Base-by-base conservation (phyloP, 176 grass and related monocot genomes). In the Stipa capillata region DNA sequence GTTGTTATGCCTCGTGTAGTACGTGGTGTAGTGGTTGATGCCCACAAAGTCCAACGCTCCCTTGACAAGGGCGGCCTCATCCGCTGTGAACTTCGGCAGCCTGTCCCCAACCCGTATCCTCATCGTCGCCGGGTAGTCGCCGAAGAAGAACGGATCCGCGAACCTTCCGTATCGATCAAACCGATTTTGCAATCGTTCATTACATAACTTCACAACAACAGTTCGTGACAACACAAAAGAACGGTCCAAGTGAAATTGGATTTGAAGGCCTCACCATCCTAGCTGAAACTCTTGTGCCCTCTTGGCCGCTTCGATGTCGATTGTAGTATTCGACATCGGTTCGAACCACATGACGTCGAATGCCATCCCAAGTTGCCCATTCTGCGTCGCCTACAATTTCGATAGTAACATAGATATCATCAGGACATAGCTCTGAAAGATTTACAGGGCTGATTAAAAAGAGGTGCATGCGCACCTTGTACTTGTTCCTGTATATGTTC, bases 1-100 rank as follows among this genome's bases (percentile, higher is more conserved):
- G 21, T 69, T 45, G 68, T 89, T 98, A 34, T 94, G 71, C 73
- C 66, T 83, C 31, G 92, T 84, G 58, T 92, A 98, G 54, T 84
- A 98, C 20, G 95, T 98, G 24, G 95, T 98, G 78, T 98, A 98
- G 74, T 98, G 92, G 81, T 98, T 98, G 87, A 98, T 85, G n/a
- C 95, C 95, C 65, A 98, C 85, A 25, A 94, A 98, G 83, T 98
- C 95, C 67, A 98, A 70, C 13, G 92, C 85, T 2, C 95, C 92
- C 85, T 92, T 92, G 32, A 94, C 83, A n/a, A 94, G 42, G 27
- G 79, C 80, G 48, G 92, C 57, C 74, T 98, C 95, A n/a, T 58
- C 80, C 14, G 56, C 7, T 0, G 95, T 85, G 81, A 98, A 94
- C 71, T 69, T 89, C 4, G 95, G 95, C 54, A 98, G 55, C 76